These are phyloP conservation scores for Acanthamoeba culbertsoni DNA, from an alignment of 208 protist species.

Conservation along the genomic window DNA sequence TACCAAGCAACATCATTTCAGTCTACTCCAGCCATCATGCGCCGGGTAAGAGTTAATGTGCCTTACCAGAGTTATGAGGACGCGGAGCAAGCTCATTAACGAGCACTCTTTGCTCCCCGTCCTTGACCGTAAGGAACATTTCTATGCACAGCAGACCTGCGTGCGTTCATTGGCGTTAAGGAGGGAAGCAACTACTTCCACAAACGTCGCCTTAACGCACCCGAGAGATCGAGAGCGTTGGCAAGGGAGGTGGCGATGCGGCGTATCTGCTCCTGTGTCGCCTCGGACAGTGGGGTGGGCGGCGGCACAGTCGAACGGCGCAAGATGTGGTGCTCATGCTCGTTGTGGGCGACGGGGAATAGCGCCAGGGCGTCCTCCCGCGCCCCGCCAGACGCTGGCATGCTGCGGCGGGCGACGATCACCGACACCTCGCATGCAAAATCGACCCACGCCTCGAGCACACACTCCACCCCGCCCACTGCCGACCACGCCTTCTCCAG, in stretches of 20 bases:
- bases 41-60: too few species aligned
- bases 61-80: constrained; percentile 82
- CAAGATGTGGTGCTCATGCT: constrained; percentile 71
- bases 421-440: constrained; percentile 82
- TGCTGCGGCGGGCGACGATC: constrained; percentile 80
- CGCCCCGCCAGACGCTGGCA: neutral
- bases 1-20: neutral
- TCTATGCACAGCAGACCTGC: constrained; percentile 80
- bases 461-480: neutral
- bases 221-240: neutral
- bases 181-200: too few species aligned
- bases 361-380: neutral
- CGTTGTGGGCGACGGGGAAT: constrained; percentile 66
- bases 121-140: constrained; percentile 71
- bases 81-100: constrained; percentile 87
- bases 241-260: neutral
- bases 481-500: constrained; percentile 65
- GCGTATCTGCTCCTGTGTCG: neutral
- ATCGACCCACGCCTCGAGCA: constrained; percentile 72
- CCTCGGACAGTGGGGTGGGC: neutral
- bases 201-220: too few species aligned
- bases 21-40: neutral
- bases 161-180: constrained; percentile 43
- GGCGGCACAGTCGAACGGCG: constrained; percentile 43
- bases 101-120: constrained; percentile 65